Conservation (phyloP, 2,329 filamentous ascomycete species). For the Colletotrichum gigasporum region DNA sequence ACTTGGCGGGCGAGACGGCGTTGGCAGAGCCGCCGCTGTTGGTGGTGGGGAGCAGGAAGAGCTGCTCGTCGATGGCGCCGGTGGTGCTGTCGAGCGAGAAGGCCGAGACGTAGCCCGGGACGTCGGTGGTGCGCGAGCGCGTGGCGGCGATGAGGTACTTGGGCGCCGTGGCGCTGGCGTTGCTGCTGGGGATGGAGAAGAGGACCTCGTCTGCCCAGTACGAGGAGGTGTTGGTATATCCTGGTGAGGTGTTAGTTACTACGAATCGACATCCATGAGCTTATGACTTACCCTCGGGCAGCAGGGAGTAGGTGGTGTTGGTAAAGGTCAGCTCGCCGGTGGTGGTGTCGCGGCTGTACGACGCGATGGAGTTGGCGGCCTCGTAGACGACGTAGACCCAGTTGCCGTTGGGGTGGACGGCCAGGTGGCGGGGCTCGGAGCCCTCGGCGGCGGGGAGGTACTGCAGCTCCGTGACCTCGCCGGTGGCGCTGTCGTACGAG, state of each 20-base stretch:
- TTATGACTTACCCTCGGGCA: slow-evolving; percentile 17
- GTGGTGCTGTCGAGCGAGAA: slow-evolving; percentile 38
- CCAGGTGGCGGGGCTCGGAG: slow-evolving; percentile 38
- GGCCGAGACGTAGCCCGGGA: slow-evolving; percentile 44
- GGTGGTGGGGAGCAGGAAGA: slow-evolving; percentile 41
- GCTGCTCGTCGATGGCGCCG: slow-evolving; percentile 40
- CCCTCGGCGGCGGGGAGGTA: slow-evolving; percentile 32
- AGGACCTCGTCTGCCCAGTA: slow-evolving; percentile 22
- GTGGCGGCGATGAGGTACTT: slow-evolving; percentile 22
- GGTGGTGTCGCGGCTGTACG: slow-evolving; percentile 35
- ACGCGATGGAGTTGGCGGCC: slow-evolving; percentile 36
- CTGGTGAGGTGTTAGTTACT: not conserved
- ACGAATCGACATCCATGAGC: not conserved
- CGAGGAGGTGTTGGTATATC: slow-evolving; percentile 16
- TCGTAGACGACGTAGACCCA: slow-evolving; percentile 42
- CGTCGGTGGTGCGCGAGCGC: slow-evolving; percentile 25
- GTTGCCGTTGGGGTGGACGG: slow-evolving; percentile 38
- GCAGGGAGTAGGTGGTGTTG: slow-evolving; percentile 28
- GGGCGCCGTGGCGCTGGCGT: not conserved
- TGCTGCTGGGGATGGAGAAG: slow-evolving; percentile 17
- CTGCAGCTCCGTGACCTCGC: slow-evolving; percentile 34
- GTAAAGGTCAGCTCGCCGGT: slow-evolving; percentile 16
- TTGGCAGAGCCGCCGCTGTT: slow-evolving; percentile 47
- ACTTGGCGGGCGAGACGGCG: slow-evolving; percentile 41
- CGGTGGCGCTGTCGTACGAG: slow-evolving; percentile 33